Evolutionary conservation across 352 stramenopile genomes (phyloP).

Genomic region (Globisporangium okanoganense): DNA sequence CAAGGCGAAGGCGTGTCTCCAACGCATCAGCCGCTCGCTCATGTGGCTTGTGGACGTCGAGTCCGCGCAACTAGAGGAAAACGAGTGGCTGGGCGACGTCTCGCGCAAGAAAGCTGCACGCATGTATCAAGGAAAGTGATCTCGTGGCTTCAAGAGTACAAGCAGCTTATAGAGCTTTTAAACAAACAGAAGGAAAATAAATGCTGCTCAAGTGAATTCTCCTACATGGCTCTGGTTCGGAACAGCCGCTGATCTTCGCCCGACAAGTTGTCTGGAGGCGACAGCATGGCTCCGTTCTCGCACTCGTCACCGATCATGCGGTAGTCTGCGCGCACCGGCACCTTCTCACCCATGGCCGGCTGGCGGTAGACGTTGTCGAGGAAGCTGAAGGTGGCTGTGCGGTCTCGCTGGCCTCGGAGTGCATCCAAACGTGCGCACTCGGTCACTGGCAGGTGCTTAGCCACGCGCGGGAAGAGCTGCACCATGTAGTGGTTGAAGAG

Average conservation of each 20-base stretch:
- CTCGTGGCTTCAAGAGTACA: background rate
- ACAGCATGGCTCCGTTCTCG: constrained; percentile 26
- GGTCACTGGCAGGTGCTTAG: constrained; percentile 55
- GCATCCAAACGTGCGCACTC: constrained; percentile 57
- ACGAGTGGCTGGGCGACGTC: constrained; percentile 33
- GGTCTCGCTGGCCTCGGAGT: constrained; percentile 27
- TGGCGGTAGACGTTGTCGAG: constrained; percentile 69
- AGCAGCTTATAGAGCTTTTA: background rate
- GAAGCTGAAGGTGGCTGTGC: constrained; percentile 43
- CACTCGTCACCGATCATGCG: constrained; percentile 43
- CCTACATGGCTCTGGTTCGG: constrained; percentile 10
- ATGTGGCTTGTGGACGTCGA: constrained; percentile 52
- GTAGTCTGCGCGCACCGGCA: constrained; percentile 52
- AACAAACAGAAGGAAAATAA: background rate
- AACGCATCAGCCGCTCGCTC: constrained; percentile 52
- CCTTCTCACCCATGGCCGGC: constrained; percentile 56
- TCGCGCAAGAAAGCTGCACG: constrained; percentile 27
- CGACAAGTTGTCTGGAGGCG: constrained; percentile 31
- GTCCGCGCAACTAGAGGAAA: constrained; percentile 32
- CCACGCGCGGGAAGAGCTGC: constrained; percentile 46
- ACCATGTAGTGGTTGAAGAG: constrained; percentile 65
- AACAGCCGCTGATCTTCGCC: constrained; percentile 52
- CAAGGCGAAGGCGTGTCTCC: constrained; percentile 34
- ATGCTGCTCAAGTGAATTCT: background rate
- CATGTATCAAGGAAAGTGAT: constrained; percentile 7